Percentiles rank a stretch among this genome's conserved stretches.
Evolutionary conservation across 1,284 basidiomycete genomes (phyloP).

Genomic region (Ceratobasidium sp.): DNA sequence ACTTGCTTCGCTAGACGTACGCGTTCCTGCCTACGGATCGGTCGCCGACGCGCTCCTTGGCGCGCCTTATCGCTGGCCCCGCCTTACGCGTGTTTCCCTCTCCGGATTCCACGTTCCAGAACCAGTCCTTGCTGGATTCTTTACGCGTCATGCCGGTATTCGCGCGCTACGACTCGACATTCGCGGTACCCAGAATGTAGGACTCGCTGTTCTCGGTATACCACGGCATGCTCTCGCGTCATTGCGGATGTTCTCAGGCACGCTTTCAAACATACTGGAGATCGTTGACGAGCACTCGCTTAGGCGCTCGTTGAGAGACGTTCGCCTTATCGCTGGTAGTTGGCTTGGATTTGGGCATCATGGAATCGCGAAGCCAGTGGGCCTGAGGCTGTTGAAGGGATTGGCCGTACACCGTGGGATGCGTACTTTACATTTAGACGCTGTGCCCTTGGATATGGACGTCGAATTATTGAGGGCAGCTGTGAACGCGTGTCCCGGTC

Average conservation of each 20-base stretch:
- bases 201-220: slow-evolving; percentile 24
- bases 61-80: slow-evolving; percentile 30
- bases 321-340: slow-evolving; percentile 33
- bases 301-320: slow-evolving; percentile 26
- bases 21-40: slow-evolving; percentile 34
- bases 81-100: slow-evolving; percentile 24
- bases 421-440: slow-evolving; percentile 34
- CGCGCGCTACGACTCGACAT: slow-evolving; percentile 33
- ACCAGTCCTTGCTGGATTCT: slow-evolving; percentile 27
- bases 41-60: slow-evolving; percentile 20
- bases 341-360: slow-evolving; percentile 39
- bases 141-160: slow-evolving; percentile 28
- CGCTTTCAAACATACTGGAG: slow-evolving; percentile 30
- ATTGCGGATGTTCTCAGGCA: slow-evolving; percentile 26
- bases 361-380: slow-evolving; percentile 31
- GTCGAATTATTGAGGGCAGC: slow-evolving; percentile 17
- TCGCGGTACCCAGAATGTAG: slow-evolving; percentile 31
- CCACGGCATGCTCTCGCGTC: slow-evolving; percentile 32
- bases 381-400: slow-evolving; percentile 27
- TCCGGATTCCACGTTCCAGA: slow-evolving; percentile 36
- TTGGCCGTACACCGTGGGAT: slow-evolving; percentile 35
- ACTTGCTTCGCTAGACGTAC: slow-evolving; percentile 24
- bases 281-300: slow-evolving; percentile 34
- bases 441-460: slow-evolving; percentile 32
- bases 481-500: slow-evolving; percentile 24